Evolutionary conservation across 2,329 filamentous ascomycete genomes (phyloP).

Genomic region (Colletotrichum sp.): DNA sequence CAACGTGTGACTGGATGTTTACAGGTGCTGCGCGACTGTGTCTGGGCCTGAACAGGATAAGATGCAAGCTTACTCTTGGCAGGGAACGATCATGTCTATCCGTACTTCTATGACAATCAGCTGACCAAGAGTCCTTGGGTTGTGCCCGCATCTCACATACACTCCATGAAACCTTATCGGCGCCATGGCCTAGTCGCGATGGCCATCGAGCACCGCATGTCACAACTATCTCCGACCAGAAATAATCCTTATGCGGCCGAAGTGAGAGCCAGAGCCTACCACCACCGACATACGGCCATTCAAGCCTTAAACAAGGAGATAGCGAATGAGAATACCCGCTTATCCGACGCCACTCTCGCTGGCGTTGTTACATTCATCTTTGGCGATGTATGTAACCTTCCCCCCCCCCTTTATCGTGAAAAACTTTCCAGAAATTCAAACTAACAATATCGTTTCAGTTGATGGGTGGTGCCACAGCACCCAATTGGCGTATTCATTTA

Average conservation of each 20-base stretch:
- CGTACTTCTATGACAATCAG: background rate
- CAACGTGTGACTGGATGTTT: too few species aligned
- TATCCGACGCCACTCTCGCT: background rate
- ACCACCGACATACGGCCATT: slow-evolving; percentile 32
- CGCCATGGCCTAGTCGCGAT: slow-evolving; percentile 29
- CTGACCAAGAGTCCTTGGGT: slow-evolving; percentile 1
- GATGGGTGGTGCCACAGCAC: slow-evolving; percentile 33
- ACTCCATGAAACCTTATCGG: background rate
- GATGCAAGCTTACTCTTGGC: background rate
- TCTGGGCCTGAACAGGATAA: too few species aligned
- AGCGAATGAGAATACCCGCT: slow-evolving; percentile 20
- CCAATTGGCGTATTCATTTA: slow-evolving; percentile 38
- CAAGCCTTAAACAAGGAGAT: slow-evolving; percentile 34
- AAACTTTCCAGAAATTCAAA: background rate
- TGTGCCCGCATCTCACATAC: background rate
- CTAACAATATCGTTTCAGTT: background rate
- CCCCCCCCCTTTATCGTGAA: background rate
- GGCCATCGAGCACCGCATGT: slow-evolving; percentile 36
- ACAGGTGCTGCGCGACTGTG: background rate
- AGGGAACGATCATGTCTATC: slow-evolving; percentile 10
- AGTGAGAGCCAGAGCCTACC: slow-evolving; percentile 30
- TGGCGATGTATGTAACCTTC: background rate
- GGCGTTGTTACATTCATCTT: background rate
- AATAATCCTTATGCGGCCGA: slow-evolving; percentile 19
- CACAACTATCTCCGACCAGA: slow-evolving; percentile 19